These are phyloP conservation scores for Aschersonia sp. DNA, from an alignment of 2,329 filamentous ascomycete species.

Conservation along the genomic window DNA sequence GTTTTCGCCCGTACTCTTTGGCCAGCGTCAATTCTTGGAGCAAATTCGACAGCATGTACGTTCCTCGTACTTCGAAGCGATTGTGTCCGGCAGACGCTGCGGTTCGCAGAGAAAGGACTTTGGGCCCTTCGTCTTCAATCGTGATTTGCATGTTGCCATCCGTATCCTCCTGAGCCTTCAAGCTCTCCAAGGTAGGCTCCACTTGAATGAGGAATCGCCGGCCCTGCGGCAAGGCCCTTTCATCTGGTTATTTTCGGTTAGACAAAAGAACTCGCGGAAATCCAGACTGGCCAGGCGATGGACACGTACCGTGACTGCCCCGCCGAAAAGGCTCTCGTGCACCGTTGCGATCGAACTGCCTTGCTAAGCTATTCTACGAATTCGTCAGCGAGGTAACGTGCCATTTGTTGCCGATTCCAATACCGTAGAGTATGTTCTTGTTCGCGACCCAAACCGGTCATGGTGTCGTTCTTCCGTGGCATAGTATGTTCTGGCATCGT, in stretches of 20 bases:
- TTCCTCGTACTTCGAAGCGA: constrained; percentile 81
- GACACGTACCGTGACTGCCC: constrained; percentile 39
- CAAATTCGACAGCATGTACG: constrained; percentile 93
- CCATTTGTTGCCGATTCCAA: constrained; percentile 1
- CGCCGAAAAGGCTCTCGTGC: constrained; percentile 40
- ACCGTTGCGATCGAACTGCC: constrained; percentile 36
- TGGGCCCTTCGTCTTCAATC: constrained; percentile 87
- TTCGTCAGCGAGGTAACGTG: neutral
- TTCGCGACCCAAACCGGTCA: constrained; percentile 32
- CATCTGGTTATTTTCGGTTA: constrained; percentile 39
- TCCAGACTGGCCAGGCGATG: neutral
- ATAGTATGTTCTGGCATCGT: constrained; percentile 46
- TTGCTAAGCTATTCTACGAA: constrained; percentile 35
- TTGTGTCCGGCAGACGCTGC: constrained; percentile 76
- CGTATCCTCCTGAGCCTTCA: constrained; percentile 79
- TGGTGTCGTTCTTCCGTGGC: constrained; percentile 37
- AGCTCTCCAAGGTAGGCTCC: constrained; percentile 62
- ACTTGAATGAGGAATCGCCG: constrained; percentile 81
- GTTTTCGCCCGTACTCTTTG: constrained; percentile 76
- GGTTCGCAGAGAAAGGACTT: constrained; percentile 75
- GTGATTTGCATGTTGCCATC: constrained; percentile 95
- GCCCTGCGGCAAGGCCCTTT: constrained; percentile 45
- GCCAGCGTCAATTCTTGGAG: constrained; percentile 89
- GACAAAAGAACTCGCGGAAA: too few relatives aligned
- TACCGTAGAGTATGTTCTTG: constrained; percentile 43